Percentiles rank a stretch among this genome's conserved stretches.
Conservation (phyloP, 1,139 yeast genomes). For the Hansenula sp. region DNA sequence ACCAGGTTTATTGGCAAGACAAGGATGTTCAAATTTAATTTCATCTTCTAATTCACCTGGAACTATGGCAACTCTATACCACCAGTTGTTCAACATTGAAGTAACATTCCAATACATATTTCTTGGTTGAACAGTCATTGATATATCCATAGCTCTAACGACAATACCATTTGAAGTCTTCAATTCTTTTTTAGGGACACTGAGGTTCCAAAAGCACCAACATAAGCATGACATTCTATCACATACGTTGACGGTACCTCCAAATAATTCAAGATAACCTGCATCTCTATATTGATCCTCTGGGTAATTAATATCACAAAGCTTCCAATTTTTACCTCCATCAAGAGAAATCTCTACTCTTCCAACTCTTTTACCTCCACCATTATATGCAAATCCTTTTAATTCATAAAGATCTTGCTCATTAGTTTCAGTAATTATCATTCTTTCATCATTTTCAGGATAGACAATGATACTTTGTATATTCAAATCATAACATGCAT, state of each 20-base stretch:
- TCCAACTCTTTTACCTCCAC: constrained; percentile 29
- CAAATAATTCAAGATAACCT: constrained; percentile 26
- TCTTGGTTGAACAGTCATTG: constrained; percentile 30
- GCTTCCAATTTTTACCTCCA: constrained; percentile 26
- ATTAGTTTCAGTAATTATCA: constrained; percentile 6
- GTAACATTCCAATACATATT: constrained; percentile 34
- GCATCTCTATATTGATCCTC: constrained; percentile 27
- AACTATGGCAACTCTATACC: constrained; percentile 30
- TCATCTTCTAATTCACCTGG: constrained; percentile 12
- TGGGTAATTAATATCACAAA: constrained; percentile 27
- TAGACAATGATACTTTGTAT: constrained; percentile 27
- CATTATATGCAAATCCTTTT: constrained; percentile 30
- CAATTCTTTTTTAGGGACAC: constrained; percentile 19
- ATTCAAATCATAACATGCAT: constrained; percentile 28
- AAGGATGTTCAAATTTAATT: constrained; percentile 29
- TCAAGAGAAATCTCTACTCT: constrained; percentile 31
- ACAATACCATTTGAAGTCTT: constrained; percentile 23
- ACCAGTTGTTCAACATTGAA: constrained; percentile 32
- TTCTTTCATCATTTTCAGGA: constrained; percentile 25
- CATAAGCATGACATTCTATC: constrained; percentile 28
- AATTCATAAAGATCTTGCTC: constrained; percentile 17
- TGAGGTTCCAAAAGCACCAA: constrained; percentile 31
- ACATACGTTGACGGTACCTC: constrained; percentile 29
- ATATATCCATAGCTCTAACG: constrained; percentile 31
- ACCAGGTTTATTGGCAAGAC: constrained; percentile 23